A percentile compares a stretch with the other conserved stretches of the same genome.
Conservation (phyloP, 345 rosid species). For the Populus euphratica region DNA sequence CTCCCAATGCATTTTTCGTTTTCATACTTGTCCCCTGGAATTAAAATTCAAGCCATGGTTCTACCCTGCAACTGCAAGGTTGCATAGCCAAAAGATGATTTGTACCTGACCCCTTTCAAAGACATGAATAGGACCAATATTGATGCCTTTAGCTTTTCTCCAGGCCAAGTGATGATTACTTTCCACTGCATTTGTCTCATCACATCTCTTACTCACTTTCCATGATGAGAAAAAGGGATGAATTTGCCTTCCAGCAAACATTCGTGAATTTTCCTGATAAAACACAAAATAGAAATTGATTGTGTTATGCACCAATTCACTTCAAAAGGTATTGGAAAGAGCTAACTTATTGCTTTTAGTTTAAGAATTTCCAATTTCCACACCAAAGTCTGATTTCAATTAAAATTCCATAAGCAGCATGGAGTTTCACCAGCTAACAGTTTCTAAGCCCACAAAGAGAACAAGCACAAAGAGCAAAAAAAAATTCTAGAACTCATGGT, state of each 20-base stretch:
- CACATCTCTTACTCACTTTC: slow-evolving; percentile 48
- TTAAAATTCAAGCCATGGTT: neutral
- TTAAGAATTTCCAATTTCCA: neutral
- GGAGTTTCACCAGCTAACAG: neutral
- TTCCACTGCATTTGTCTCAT: slow-evolving; percentile 35
- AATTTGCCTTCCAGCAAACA: slow-evolving; percentile 65
- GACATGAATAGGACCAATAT: slow-evolving; percentile 80
- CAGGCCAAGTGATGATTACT: slow-evolving; percentile 20
- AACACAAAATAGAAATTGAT: slow-evolving; percentile 21
- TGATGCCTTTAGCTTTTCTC: slow-evolving; percentile 28
- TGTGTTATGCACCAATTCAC: slow-evolving; percentile 1
- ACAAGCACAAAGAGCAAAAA: neutral
- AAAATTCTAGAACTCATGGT: neutral
- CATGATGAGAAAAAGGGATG: slow-evolving; percentile 78
- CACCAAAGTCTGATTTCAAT: neutral
- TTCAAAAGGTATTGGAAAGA: neutral
- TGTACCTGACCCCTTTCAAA: slow-evolving; percentile 66
- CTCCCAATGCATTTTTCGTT: neutral
- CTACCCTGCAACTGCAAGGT: neutral
- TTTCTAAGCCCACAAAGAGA: neutral
- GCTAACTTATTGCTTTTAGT: neutral
- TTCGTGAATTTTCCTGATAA: slow-evolving; percentile 65
- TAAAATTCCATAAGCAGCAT: neutral
- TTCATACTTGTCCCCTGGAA: neutral
- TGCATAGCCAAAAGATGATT: neutral